These are phyloP conservation scores for Backusella mclennaniae DNA, from an alignment of 192 early-diverging fungal species.

Conservation along the genomic window DNA sequence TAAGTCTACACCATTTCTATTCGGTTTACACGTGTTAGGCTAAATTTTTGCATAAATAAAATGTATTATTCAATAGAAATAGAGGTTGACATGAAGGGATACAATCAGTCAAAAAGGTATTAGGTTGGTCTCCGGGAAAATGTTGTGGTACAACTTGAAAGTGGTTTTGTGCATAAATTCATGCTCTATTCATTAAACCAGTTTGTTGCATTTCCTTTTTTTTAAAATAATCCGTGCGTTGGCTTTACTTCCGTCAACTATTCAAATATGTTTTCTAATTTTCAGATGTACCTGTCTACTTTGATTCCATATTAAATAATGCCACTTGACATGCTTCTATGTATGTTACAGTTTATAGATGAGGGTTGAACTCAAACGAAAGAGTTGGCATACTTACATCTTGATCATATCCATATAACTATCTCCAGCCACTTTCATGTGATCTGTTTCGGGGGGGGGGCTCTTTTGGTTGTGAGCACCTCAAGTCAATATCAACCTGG, in stretches of 20 bases:
- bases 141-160: neutral
- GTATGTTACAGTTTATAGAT: neutral
- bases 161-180: neutral
- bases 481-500: neutral
- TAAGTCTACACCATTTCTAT: too few relatives aligned
- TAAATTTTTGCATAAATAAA: too few relatives aligned
- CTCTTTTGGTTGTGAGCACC: neutral
- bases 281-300: too few relatives aligned
- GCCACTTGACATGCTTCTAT: too few relatives aligned
- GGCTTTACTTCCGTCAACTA: neutral
- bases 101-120: too few relatives aligned
- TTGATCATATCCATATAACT: neutral
- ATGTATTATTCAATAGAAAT: too few relatives aligned
- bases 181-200: neutral
- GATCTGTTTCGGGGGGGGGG: neutral
- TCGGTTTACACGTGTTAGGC: too few relatives aligned
- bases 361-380: neutral
- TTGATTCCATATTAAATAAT: too few relatives aligned
- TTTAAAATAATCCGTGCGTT: neutral
- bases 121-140: too few relatives aligned
- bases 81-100: too few relatives aligned
- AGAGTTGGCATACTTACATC: neutral
- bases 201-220: neutral
- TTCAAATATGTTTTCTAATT: too few relatives aligned
- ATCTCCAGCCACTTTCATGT: neutral